Conservation (phyloP, 2,329 filamentous ascomycete species). For the Penicillium olsonii region DNA sequence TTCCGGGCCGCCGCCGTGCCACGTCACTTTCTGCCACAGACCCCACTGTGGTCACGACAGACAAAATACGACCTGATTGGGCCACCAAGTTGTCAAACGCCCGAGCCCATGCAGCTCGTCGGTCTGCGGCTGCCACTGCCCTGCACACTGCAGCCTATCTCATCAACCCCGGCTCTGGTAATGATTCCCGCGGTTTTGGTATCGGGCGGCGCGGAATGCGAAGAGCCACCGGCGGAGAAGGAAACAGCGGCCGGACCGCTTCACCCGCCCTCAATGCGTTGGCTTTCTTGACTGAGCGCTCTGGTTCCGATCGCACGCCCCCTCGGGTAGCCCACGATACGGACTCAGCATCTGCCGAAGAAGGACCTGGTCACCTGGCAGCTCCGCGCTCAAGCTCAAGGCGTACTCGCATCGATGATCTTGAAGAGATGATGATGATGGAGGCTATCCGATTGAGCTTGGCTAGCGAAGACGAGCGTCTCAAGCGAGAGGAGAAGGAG, state of each 20-base stretch:
- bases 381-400: conserved; percentile 56
- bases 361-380: conserved; percentile 35
- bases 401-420: conserved; percentile 72
- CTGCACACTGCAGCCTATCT: conserved; percentile 93
- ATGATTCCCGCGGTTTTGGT: conserved; percentile 54
- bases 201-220: conserved; percentile 57
- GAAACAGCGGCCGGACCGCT: conserved; percentile 33
- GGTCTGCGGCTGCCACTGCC: conserved; percentile 90
- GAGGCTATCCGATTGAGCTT: conserved; percentile 90
- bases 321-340: conserved; percentile 36
- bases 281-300: conserved; percentile 49
- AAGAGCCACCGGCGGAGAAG: conserved; percentile 40
- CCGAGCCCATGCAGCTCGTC: conserved; percentile 77
- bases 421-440: conserved; percentile 98
- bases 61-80: conserved; percentile 92
- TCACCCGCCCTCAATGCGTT: conserved; percentile 48
- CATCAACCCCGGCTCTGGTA: conserved; percentile 59
- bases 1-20: conserved; percentile 56
- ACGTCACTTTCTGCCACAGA: conserved; percentile 78
- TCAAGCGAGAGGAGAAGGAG: conserved; percentile 80
- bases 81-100: conserved; percentile 83
- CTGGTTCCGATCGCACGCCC: conserved; percentile 32
- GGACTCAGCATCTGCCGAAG: conserved; percentile 39
- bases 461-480: conserved; percentile 91
- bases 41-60: conserved; percentile 86